These are phyloP conservation scores for Penicillium mononematosum DNA, from an alignment of 495 filamentous ascomycete species.

Conservation along the genomic window DNA sequence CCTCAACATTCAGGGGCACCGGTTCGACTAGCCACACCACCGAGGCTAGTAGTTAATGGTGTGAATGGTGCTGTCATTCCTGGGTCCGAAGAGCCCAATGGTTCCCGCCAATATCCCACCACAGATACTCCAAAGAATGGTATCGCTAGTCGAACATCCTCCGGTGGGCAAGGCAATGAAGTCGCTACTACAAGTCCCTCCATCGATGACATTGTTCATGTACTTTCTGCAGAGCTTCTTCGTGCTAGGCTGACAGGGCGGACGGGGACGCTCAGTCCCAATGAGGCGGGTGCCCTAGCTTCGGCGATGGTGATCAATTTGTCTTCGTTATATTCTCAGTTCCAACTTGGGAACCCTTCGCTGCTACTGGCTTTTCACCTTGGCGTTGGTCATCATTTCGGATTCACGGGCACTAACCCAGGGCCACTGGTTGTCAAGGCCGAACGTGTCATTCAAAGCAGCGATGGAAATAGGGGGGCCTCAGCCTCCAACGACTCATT, in stretches of 20 bases:
- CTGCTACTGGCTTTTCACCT: constrained; percentile 38
- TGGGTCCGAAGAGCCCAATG: background rate
- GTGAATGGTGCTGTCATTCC: constrained; percentile 34
- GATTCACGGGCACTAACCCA: constrained; percentile 26
- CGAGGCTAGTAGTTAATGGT: constrained; percentile 68
- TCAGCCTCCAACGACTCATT: background rate
- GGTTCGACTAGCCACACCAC: constrained; percentile 77
- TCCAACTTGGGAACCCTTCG: constrained; percentile 24
- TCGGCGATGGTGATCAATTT: constrained; percentile 33
- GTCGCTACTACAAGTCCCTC: constrained; percentile 21
- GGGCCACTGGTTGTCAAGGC: constrained; percentile 27
- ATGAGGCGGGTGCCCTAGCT: constrained; percentile 40
- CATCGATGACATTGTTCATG: constrained; percentile 38
- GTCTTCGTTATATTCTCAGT: constrained; percentile 29
- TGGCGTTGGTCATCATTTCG: constrained; percentile 41
- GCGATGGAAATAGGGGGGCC: background rate
- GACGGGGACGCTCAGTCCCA: constrained; percentile 22
- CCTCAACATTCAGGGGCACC: constrained; percentile 70
- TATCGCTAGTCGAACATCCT: constrained; percentile 8
- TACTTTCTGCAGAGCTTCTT: constrained; percentile 35
- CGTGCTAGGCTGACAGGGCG: constrained; percentile 34
- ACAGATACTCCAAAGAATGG: background rate
- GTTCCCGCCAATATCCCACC: background rate
- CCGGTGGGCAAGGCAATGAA: constrained; percentile 11
- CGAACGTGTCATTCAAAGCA: constrained; percentile 10